Percentiles rank a stretch among this genome's conserved stretches.
Conservation (phyloP, 2,329 filamentous ascomycete species). For the Sporothrix variecibatus region DNA sequence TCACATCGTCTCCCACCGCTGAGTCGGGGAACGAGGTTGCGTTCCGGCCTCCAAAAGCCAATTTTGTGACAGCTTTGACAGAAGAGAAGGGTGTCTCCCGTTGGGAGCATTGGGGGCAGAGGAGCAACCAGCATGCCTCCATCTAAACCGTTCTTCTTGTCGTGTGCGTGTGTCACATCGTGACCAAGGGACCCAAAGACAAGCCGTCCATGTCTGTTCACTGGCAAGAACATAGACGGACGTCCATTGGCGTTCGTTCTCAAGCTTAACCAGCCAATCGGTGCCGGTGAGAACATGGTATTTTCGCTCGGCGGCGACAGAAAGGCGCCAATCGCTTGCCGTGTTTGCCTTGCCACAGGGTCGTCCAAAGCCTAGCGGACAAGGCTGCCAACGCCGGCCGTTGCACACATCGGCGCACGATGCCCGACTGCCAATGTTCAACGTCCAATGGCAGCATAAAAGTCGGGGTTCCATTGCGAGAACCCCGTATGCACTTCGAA, state of each 20-base stretch:
- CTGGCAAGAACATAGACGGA: background rate
- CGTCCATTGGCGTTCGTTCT: background rate
- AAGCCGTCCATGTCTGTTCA: background rate
- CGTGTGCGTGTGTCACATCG: background rate
- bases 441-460: background rate
- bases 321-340: background rate
- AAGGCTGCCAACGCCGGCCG: background rate
- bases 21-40: slow-evolving; percentile 7
- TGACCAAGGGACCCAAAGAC: background rate
- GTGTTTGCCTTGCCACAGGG: background rate
- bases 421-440: background rate
- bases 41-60: background rate
- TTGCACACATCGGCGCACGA: background rate
- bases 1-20: background rate
- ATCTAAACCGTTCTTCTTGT: background rate
- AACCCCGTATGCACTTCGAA: background rate
- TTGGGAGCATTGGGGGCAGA: background rate
- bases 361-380: background rate
- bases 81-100: background rate
- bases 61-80: background rate
- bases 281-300: background rate
- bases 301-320: background rate
- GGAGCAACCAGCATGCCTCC: background rate
- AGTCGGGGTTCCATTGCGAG: background rate
- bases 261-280: background rate